Base-by-base conservation (phyloP, 176 grass and related monocot genomes). In the Triticum aestivum region DNA sequence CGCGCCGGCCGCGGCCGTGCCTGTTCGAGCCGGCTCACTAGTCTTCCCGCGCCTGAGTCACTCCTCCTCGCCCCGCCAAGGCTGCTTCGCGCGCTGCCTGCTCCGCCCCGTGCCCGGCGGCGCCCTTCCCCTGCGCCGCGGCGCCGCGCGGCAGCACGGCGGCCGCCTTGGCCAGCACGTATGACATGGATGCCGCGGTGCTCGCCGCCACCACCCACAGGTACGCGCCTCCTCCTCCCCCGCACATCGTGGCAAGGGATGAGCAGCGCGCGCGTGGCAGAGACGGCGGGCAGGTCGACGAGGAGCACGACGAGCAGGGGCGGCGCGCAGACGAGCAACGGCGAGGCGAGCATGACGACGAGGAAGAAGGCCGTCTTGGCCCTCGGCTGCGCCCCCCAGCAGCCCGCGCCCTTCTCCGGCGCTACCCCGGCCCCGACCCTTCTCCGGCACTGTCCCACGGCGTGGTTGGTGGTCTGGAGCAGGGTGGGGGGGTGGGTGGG, bases 361-460 rank as follows among this genome's bases (percentile, higher is more conserved):
- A 98, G 59, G 84, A 98, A 95, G 90, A 94, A 98, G 58, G 84
- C 49, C 11, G 96, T 94, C 88, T 98, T 98, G 84, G 89, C 83
- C 93, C 91, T 5, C 35, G 35, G 35, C 35, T 37, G 35, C 35
- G 35, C 5, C 35, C 35, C 35, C 35, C 5, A 37, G 35, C 35
- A 37, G 35, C 35, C 5, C 35, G 35, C 35, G 35, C 35, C 35
- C 35, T 37, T 37, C 35, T 37, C 35, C 35, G 35, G 35, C 5
- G 6, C 6, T 37, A 5, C 35, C 35, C 35, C 35, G 35, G 5
- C 35, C 0, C 1, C 35, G 35, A 5, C 35, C 35, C 35, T 37
- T 37, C 35, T 37, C 35, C 6, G 35, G 35, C 35, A 37, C 35
- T 37, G 35, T 37, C 35, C 35, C 35, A 5, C 35, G 5, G 6